Base-by-base conservation (phyloP, 257 asterid genomes). In the Plantago major region DNA sequence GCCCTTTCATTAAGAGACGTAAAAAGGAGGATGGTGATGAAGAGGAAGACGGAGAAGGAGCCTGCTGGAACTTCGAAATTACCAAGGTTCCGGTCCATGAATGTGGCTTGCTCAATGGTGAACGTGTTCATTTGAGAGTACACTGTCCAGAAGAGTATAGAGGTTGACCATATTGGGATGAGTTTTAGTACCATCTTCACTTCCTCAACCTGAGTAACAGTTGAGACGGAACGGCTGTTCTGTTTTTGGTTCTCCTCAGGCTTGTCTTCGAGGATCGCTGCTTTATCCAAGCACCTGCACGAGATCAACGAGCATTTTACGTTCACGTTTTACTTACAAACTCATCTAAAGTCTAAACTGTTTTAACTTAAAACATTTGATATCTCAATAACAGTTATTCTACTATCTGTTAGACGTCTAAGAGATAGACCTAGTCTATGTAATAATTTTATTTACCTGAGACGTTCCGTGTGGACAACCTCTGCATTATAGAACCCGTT, bases 51-150 rank as follows among this genome's bases (percentile, higher is more conserved):
- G 0, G 97, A 81, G 73, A 87, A 84, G 6, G 95, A 79, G 3
- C 92, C 96, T 0, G 96, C 79, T 0, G 97, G 97, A 54, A 90
- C 52, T 16, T 66, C 64, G 30, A 87, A 90, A 45, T n/a, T 64
- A 0, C 87, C 85, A 49, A 90, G 12, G 0, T 63, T 62, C 30
- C 95, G 70, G 67, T 87, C 59, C 96, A 87, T 90, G 76, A 78
- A 71, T 7, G 93, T 84, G 19, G 95, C 96, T 78, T 90, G 97
- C 71, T 87, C 97, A n/a, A 90, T 80, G 42, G 90, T 73, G 81
- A 87, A 87, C 18, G 96, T 90, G 70, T 75, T 87, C 97, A 90
- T 87, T 42, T 90, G 97, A 44, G 97, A 87, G 81, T 87, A 90
- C 1, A 87, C 84, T 50, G 96, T 87, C 96, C 96, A 87, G 73